Evolutionary conservation across 2,329 filamentous ascomycete genomes (phyloP), one percentile per base, ranked within the genome.

Genomic region (Epichloe uncinata): DNA sequence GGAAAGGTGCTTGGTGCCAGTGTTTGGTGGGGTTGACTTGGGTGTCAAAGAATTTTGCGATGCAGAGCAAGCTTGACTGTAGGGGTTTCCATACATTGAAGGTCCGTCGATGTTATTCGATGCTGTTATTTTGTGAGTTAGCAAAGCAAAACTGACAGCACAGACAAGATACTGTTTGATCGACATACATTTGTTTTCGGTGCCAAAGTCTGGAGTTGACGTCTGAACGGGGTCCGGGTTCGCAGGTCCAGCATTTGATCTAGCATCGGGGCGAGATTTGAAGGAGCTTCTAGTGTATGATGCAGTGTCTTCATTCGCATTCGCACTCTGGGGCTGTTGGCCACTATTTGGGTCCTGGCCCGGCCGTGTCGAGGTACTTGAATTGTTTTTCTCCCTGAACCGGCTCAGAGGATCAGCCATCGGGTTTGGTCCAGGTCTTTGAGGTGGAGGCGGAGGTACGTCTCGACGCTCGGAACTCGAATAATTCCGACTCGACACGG

Each of bases 401-500:
- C 71, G 66, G 20, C 66, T 69, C 41, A 77, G 58, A 2, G 73
- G 73, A 53, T 79, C 73, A n/a, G 66, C 63, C 54, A 66, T 63
- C 12, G 62, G 60, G 56, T 49, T 45, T 26, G 53, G 44, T 2
- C 34, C 45, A 4, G 54, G 49, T 38, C 46, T 45, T 9, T 50
- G 53, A 36, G 51, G 54, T 4, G 55, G 54, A 30, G 54, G 51
- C 12, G 26, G 48, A 4, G 55, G 52, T 15, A 55, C 50, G 5
- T 50, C 42, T 33, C 49, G 54, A 35, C 58, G 57, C 35, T 62
- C 61, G 7, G 63, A 54, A 40, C 51, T 57, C 47, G 57, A 73
- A 57, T 79, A 77, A 56, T 75, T 77, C 52, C 66, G 72, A 57
- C 63, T 73, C 0, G 54, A 48, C 5, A 75, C 74, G 0, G 73